Evolutionary conservation across 495 filamentous ascomycete genomes (phyloP), one percentile per base, ranked within the genome.

Genomic region (Neurospora hispaniola): DNA sequence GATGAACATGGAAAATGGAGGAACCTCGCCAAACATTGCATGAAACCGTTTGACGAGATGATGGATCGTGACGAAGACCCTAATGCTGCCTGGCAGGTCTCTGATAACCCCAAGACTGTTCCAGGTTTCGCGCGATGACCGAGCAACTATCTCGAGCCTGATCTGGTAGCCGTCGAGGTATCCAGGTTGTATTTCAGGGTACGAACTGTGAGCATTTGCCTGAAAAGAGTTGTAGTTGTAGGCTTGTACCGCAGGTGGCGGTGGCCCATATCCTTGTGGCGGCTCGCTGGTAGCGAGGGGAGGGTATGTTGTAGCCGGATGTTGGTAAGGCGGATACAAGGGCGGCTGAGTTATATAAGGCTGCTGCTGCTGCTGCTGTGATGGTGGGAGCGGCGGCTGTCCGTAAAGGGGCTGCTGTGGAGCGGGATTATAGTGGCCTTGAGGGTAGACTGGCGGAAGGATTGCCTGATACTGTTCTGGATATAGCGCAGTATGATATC

Each of bases 31-130:
- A 76, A 90, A 93, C 41, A 80, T 82, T 18, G 80, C 78, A 18
- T 82, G 80, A 75, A 88, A 92, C 69, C 85, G 86, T 70, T 83
- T 78, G 72, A 85, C 81, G 16, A 88, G 77, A 78, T 91, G 89
- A 73, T 90, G 85, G 71, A 94, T 86, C 9, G 90, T 83, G 69
- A 88, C 88, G 73, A 87, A 88, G 9, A 93, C 84, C 69, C 89
- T 85, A 69, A 91, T 84, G 75, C 86, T 87, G 38, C 86, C 85
- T 10, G 87, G 88, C 10, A 93, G 79, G 42, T 92, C 88, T 74
- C 89, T 89, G 73, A 92, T 82, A 5, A 84, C 84, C 41, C 84
- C 85, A 39, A 89, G 86, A 12, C 81, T 78, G 69, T 86, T 84
- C 90, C 91, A 94, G 35, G 91, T 76, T 41, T 90, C 88, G 38